phyloP scores from a whole-genome alignment of 805 yeast species.

The Pichia scutulata region DNA sequence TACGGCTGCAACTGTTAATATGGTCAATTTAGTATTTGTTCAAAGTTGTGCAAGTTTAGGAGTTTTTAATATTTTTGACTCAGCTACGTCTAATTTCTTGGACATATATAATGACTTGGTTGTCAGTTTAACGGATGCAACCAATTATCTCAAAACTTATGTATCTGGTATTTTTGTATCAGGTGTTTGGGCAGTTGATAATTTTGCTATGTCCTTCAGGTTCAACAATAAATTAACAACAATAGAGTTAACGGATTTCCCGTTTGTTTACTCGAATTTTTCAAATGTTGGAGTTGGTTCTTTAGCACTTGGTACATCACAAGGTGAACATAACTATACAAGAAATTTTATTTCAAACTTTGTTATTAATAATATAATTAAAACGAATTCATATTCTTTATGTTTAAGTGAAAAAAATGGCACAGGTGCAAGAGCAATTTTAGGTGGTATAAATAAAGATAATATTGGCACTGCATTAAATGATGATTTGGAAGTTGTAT shows the following conservation, averaged over 20 bases:
- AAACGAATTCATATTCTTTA: constrained; percentile 38
- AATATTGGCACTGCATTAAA: constrained; percentile 22
- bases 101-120: constrained; percentile 10
- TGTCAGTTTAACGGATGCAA: constrained; percentile 12
- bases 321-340: constrained; percentile 13
- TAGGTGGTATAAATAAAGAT: constrained; percentile 52
- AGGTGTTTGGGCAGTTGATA: constrained; percentile 23
- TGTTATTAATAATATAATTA: constrained; percentile 24
- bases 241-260: constrained; percentile 19
- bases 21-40: background rate
- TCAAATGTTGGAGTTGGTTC: constrained; percentile 35
- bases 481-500: constrained; percentile 34
- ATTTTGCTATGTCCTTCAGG: constrained; percentile 12
- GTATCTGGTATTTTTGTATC: constrained; percentile 16
- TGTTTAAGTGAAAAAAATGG: constrained; percentile 26
- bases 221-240: background rate
- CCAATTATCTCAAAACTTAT: constrained; percentile 9
- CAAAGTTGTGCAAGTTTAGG: constrained; percentile 22
- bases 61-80: constrained; percentile 17
- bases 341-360: constrained; percentile 30
- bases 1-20: background rate
- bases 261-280: constrained; percentile 33
- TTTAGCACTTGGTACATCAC: constrained; percentile 34
- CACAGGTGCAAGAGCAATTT: constrained; percentile 32
- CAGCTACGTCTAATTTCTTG: constrained; percentile 8